These are phyloP conservation scores for Nitzschia palea DNA, from an alignment of 108 stramenopile genomes.

Conservation along the genomic window DNA sequence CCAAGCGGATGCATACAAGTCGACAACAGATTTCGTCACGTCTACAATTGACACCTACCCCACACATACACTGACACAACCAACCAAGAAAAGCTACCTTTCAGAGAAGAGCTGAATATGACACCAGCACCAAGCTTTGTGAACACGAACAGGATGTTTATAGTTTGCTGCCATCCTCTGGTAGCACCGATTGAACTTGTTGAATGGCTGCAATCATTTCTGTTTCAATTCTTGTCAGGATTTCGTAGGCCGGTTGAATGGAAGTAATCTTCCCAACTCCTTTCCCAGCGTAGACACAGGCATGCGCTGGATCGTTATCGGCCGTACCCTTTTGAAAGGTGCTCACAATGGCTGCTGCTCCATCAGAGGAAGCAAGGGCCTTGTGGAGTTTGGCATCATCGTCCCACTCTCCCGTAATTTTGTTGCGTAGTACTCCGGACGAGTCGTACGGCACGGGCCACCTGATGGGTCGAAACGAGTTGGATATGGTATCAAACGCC, in stretches of 20 bases:
- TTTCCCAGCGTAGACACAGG: slow-evolving; percentile 52
- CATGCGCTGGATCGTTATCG: slow-evolving; percentile 21
- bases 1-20: no score
- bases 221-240: slow-evolving; percentile 46
- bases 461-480: slow-evolving; percentile 31
- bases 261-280: slow-evolving; percentile 63
- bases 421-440: slow-evolving; percentile 61
- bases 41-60: no score
- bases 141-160: not conserved
- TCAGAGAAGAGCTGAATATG: no score
- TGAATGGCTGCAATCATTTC: slow-evolving; percentile 36
- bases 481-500: slow-evolving; percentile 67
- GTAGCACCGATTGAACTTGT: not conserved
- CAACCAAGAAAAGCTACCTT: no score
- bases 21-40: no score
- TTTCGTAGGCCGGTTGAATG: slow-evolving; percentile 62
- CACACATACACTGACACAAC: no score
- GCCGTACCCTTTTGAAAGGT: slow-evolving; percentile 32
- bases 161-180: not conserved
- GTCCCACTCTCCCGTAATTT: slow-evolving; percentile 64
- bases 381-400: slow-evolving; percentile 32
- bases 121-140: no score
- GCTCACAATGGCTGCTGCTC: slow-evolving; percentile 11
- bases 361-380: slow-evolving; percentile 9
- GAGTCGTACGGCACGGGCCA: slow-evolving; percentile 79